Base-by-base conservation (phyloP, 345 rosid species). In the Camelina neglecta region DNA sequence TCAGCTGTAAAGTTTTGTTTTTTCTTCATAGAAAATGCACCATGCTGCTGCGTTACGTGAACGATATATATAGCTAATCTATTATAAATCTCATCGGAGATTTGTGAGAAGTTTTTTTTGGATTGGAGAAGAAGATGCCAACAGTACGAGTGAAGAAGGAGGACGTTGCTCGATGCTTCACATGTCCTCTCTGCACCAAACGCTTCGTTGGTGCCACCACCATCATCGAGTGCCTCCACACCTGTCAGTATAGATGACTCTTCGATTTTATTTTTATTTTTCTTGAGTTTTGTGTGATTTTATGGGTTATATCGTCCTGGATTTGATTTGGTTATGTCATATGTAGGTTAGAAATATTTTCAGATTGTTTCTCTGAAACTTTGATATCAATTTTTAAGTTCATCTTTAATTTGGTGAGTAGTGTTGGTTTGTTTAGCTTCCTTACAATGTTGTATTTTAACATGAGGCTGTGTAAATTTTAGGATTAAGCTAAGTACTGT, bases 1-100 rank as follows among this genome's bases (percentile, higher is more conserved):
- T 35, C 38, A 35, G 38, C 38, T 35, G 38, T 35, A 35, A 35
- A 35, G 38, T 35, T 35, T 35, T 35, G 9, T 35, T 35, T 35
- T 35, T 35, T 35, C 38, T 35, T 64, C 26, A 36, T 64, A 41
- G 42, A 39, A 10, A 47, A 73, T 73, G 77, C 71, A 64, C 79
- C 69, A 67, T 75, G 47, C 39, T 75, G 47, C 63, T 53, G 48
- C 20, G 23, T 75, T 89, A 4, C 88, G 85, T 75, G 31, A 85
- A 39, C 13, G 15, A 44, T 35, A 35, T 8, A 44, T 35, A 35
- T 8, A 74, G 82, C 50, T 86, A 93, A 72, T 83, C 86, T 59
- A 81, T 86, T 35, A 35, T 1, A 4, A 66, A 3, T 4, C 2
- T 65, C 11, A 1, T 12, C 60, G 4, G 29, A 56, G 72, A 49